phyloP scores from a whole-genome alignment of 2,329 filamentous ascomycete species.

The Helicocarpus griseus region DNA sequence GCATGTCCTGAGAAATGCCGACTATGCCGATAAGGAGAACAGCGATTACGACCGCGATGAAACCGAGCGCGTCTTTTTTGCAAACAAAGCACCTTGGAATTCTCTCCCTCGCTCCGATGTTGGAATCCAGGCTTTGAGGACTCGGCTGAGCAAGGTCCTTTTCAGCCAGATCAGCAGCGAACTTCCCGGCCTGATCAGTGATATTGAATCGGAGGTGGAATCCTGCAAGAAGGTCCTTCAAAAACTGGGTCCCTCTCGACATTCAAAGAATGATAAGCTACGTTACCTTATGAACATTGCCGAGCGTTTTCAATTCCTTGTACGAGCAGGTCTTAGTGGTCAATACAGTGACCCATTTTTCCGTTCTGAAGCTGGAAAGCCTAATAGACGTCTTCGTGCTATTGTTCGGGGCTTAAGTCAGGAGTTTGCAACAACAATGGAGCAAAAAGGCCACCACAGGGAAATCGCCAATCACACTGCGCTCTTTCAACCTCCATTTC shows the following conservation, averaged over 20 bases:
- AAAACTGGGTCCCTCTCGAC: conserved; percentile 41
- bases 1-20: conserved; percentile 20
- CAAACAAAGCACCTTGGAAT: conserved; percentile 16
- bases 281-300: conserved; percentile 32
- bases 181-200: conserved; percentile 18
- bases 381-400: neutral
- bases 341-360: conserved; percentile 28
- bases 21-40: conserved; percentile 9
- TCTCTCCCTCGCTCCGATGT: conserved; percentile 11
- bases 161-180: conserved; percentile 19
- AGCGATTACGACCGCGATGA: conserved; percentile 13
- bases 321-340: conserved; percentile 23
- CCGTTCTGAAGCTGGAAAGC: conserved; percentile 13
- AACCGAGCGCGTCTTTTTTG: conserved; percentile 16
- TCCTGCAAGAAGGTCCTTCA: conserved; percentile 31
- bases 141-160: conserved; percentile 19
- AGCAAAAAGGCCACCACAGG: conserved; percentile 32
- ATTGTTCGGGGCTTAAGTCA: conserved; percentile 11
- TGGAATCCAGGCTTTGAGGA: conserved; percentile 16
- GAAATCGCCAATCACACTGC: conserved; percentile 15
- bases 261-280: conserved; percentile 36
- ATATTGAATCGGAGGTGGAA: conserved; percentile 19
- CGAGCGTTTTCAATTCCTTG: conserved; percentile 27
- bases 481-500: neutral
- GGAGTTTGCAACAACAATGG: conserved; percentile 35